Evolutionary conservation across 2,329 filamentous ascomycete species (phyloP).

Genomic region (Hypoxylon sp.): DNA sequence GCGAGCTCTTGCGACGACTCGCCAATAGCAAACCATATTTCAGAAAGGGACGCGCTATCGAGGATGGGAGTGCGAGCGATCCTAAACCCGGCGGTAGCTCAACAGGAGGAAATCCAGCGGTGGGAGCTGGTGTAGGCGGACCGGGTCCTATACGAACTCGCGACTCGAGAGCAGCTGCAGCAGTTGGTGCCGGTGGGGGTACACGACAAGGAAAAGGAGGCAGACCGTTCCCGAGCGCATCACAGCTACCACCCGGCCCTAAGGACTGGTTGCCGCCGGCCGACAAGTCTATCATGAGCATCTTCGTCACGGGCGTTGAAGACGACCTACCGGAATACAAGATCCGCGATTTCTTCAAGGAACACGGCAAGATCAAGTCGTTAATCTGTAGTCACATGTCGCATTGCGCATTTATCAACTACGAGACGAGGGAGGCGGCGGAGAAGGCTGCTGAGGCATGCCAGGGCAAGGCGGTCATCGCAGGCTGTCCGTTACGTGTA

Average conservation of each 20-base stretch:
- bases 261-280: constrained; percentile 86
- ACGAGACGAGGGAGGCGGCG: constrained; percentile 81
- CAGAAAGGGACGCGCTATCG: constrained; percentile 81
- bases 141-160: constrained; percentile 83
- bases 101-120: constrained; percentile 53
- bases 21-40: constrained; percentile 96
- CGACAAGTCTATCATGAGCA: constrained; percentile 86
- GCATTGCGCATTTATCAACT: constrained; percentile 97
- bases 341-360: constrained; percentile 87
- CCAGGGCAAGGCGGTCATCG: constrained; percentile 87
- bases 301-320: constrained; percentile 95
- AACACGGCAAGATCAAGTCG: constrained; percentile 88
- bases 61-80: constrained; percentile 57
- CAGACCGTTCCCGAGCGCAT: constrained; percentile 72
- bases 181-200: constrained; percentile 57
- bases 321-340: constrained; percentile 95
- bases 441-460: constrained; percentile 86
- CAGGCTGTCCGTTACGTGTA: constrained; percentile 87
- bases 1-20: constrained; percentile 83
- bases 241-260: constrained; percentile 79
- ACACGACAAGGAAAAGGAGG: constrained; percentile 57
- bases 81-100: constrained; percentile 51
- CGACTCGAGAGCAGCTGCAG: constrained; percentile 63
- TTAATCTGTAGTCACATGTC: constrained; percentile 96
- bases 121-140: constrained; percentile 66